These are phyloP conservation scores for Scedosporium apiospermum DNA, from an alignment of 2,329 filamentous ascomycete species.

Conservation along the genomic window DNA sequence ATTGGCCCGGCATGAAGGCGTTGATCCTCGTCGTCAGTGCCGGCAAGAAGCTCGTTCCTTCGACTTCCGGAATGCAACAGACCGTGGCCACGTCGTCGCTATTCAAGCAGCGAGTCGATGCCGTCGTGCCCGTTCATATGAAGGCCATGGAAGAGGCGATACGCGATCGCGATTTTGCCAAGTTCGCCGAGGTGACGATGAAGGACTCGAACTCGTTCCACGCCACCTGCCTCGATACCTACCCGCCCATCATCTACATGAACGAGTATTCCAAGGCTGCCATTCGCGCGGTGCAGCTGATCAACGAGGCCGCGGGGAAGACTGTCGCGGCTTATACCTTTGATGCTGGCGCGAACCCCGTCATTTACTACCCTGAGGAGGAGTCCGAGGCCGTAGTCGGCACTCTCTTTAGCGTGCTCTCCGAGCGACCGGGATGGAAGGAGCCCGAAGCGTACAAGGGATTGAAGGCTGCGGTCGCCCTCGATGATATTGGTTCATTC, in stretches of 20 bases:
- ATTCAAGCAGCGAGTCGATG: constrained; percentile 65
- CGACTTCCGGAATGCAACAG: constrained; percentile 92
- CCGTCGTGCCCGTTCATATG: constrained; percentile 79
- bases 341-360: constrained; percentile 92
- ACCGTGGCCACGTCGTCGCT: constrained; percentile 87
- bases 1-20: constrained; percentile 95
- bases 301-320: constrained; percentile 72
- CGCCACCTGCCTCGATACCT: constrained; percentile 86
- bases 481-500: constrained; percentile 53
- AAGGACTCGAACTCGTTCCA: constrained; percentile 96
- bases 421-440: constrained; percentile 62
- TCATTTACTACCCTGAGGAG: constrained; percentile 87
- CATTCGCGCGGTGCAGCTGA: constrained; percentile 77
- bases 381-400: constrained; percentile 66
- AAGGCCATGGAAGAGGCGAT: constrained; percentile 76
- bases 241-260: constrained; percentile 97
- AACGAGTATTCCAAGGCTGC: constrained; percentile 87
- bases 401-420: constrained; percentile 61
- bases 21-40: constrained; percentile 85
- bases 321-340: constrained; percentile 91
- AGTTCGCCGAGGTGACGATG: constrained; percentile 89
- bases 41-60: constrained; percentile 91
- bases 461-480: constrained; percentile 41
- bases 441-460: constrained; percentile 35
- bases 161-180: constrained; percentile 65